These are phyloP conservation scores for Erythrophleum fordii DNA, from an alignment of 306 rosid species.

Conservation along the genomic window DNA sequence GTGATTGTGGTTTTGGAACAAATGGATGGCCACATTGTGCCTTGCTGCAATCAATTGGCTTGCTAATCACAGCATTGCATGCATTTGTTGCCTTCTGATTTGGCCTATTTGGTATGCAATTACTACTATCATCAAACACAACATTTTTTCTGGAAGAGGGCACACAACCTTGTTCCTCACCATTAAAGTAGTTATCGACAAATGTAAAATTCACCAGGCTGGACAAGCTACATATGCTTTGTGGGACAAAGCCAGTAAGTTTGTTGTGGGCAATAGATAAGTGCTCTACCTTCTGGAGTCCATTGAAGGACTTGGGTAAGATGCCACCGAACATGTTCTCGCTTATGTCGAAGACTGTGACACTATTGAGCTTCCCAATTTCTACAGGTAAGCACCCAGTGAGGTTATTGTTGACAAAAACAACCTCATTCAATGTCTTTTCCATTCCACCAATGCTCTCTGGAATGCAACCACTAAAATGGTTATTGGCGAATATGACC, in stretches of 20 bases:
- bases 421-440: slow-evolving; percentile 57
- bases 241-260: slow-evolving; percentile 66
- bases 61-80: slow-evolving; percentile 57
- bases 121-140: slow-evolving; percentile 46
- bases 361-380: slow-evolving; percentile 45
- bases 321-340: slow-evolving; percentile 56
- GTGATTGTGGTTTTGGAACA: neutral
- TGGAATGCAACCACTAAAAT: slow-evolving; percentile 66
- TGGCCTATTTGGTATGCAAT: slow-evolving; percentile 70
- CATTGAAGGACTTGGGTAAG: slow-evolving; percentile 48
- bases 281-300: slow-evolving; percentile 41
- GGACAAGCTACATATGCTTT: slow-evolving; percentile 55
- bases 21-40: slow-evolving; percentile 54
- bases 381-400: slow-evolving; percentile 68
- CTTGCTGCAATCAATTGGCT: slow-evolving; percentile 74
- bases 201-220: slow-evolving; percentile 61
- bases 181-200: slow-evolving; percentile 67
- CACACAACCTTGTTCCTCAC: slow-evolving; percentile 57
- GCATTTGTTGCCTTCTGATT: slow-evolving; percentile 46
- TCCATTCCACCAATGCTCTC: slow-evolving; percentile 63
- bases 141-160: slow-evolving; percentile 38
- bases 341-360: slow-evolving; percentile 55
- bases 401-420: slow-evolving; percentile 52
- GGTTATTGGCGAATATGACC: slow-evolving; percentile 61
- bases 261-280: slow-evolving; percentile 55